Evolutionary conservation across 2,329 filamentous ascomycete species (phyloP).

Genomic region (Clonostachys solani): DNA sequence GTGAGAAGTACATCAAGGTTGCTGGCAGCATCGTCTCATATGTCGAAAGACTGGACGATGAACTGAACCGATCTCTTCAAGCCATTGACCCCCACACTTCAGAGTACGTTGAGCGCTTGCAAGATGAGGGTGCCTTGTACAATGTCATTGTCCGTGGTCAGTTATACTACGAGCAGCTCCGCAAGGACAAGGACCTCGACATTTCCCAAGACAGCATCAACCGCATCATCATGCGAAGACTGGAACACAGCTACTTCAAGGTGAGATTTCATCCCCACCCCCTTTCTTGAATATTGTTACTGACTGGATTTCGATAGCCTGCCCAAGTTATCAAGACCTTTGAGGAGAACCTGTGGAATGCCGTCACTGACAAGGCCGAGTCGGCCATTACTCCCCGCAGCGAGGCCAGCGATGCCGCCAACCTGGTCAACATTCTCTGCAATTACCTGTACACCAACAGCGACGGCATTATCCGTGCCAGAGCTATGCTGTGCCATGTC

Average conservation of each 20-base stretch:
- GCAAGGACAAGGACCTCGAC: slow-evolving; percentile 65
- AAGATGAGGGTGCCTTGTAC: slow-evolving; percentile 87
- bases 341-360: slow-evolving; percentile 91
- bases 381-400: slow-evolving; percentile 77
- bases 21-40: slow-evolving; percentile 93
- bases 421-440: slow-evolving; percentile 82
- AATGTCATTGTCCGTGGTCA: slow-evolving; percentile 85
- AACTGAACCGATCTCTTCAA: slow-evolving; percentile 94
- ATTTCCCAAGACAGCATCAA: slow-evolving; percentile 84
- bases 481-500: slow-evolving; percentile 97
- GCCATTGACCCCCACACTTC: slow-evolving; percentile 97
- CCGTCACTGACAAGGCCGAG: slow-evolving; percentile 64
- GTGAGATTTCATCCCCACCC: slow-evolving; percentile 30
- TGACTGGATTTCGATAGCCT: slow-evolving; percentile 49
- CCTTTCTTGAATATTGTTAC: slow-evolving; percentile 5
- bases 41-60: slow-evolving; percentile 91
- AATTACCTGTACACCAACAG: slow-evolving; percentile 93
- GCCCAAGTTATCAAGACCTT: slow-evolving; percentile 88
- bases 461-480: slow-evolving; percentile 91
- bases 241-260: slow-evolving; percentile 99
- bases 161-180: slow-evolving; percentile 82
- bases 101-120: slow-evolving; percentile 93
- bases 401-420: slow-evolving; percentile 62
- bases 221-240: slow-evolving; percentile 84
- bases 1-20: slow-evolving; percentile 81